Percentiles rank a stretch among this genome's conserved stretches.
Conservation (phyloP, 441 rosid genomes). For the Manihot esculenta region DNA sequence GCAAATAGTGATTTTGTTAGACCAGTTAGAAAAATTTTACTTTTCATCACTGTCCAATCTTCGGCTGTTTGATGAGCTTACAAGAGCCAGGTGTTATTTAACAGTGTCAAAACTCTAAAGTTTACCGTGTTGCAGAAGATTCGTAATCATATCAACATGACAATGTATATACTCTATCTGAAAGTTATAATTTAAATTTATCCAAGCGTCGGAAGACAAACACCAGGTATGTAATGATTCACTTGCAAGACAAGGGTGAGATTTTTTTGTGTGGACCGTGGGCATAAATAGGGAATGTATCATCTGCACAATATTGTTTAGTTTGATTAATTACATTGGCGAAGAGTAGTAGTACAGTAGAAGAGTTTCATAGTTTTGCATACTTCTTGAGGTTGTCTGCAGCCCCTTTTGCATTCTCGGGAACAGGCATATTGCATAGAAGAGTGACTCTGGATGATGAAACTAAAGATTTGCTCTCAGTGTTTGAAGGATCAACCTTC, state of each 20-base stretch:
- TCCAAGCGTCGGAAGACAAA: background rate
- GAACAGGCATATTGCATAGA: slow-evolving; percentile 54
- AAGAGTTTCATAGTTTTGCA: slow-evolving; percentile 39
- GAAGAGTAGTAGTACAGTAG: background rate
- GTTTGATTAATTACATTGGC: background rate
- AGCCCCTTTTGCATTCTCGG: slow-evolving; percentile 49
- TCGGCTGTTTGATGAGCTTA: no score
- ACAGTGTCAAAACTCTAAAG: no score
- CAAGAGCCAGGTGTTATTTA: no score
- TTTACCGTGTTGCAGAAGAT: background rate
- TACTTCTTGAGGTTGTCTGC: slow-evolving; percentile 44
- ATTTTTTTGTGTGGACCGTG: no score
- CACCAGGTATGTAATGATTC: no score
- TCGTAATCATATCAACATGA: background rate
- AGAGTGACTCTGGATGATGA: slow-evolving; percentile 59
- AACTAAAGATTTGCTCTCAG: slow-evolving; percentile 38
- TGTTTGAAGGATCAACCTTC: slow-evolving; percentile 42
- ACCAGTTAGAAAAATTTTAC: no score
- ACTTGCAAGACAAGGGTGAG: no score
- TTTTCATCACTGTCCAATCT: background rate
- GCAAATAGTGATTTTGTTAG: no score
- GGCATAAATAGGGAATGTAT: background rate
- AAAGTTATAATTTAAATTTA: no score
- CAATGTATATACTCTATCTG: background rate
- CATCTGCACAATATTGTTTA: no score